phyloP scores from a whole-genome alignment of 2,329 filamentous ascomycete genomes.

The Dactylonectria macrodidyma region DNA sequence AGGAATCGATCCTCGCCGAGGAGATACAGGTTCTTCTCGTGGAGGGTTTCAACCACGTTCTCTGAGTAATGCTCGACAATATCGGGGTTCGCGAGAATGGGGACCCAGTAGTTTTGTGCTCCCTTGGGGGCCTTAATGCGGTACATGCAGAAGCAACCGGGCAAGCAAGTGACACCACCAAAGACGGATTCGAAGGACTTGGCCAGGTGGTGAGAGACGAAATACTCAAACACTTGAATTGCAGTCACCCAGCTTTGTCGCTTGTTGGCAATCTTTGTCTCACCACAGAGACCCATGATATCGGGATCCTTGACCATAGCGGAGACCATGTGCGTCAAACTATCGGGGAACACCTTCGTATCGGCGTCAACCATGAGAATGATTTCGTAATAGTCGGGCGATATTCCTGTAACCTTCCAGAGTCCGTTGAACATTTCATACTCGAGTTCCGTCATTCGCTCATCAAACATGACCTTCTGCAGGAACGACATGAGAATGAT shows the following conservation, averaged over 20 bases:
- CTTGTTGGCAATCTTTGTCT: constrained; percentile 99
- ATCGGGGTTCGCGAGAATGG: constrained; percentile 97
- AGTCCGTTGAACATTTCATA: constrained; percentile 99
- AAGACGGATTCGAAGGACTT: constrained; percentile 99
- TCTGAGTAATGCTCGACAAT: constrained; percentile 99
- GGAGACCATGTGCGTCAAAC: constrained; percentile 97
- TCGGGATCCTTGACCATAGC: constrained; percentile 99
- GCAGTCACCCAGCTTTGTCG: constrained; percentile 94
- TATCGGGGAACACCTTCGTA: constrained; percentile 99
- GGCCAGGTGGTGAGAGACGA: constrained; percentile 96
- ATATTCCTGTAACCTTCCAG: constrained; percentile 99
- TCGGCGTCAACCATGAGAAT: constrained; percentile 99
- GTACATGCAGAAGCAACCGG: constrained; percentile 99
- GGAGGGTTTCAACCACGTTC: constrained; percentile 97
- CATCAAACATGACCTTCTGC: constrained; percentile 99
- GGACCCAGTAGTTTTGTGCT: constrained; percentile 99
- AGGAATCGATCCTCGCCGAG: constrained; percentile 96
- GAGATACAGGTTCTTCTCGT: constrained; percentile 95
- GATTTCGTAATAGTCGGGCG: constrained; percentile 97
- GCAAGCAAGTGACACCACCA: constrained; percentile 98
- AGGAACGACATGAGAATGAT: constrained; percentile 99
- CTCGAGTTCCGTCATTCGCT: constrained; percentile 99
- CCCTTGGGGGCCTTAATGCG: constrained; percentile 99
- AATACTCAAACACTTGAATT: constrained; percentile 99
- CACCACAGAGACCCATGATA: constrained; percentile 98